Evolutionary conservation across 2,329 filamentous ascomycete species (phyloP), one percentile per base, ranked within the genome.

Genomic region (Volutella citrinella): DNA sequence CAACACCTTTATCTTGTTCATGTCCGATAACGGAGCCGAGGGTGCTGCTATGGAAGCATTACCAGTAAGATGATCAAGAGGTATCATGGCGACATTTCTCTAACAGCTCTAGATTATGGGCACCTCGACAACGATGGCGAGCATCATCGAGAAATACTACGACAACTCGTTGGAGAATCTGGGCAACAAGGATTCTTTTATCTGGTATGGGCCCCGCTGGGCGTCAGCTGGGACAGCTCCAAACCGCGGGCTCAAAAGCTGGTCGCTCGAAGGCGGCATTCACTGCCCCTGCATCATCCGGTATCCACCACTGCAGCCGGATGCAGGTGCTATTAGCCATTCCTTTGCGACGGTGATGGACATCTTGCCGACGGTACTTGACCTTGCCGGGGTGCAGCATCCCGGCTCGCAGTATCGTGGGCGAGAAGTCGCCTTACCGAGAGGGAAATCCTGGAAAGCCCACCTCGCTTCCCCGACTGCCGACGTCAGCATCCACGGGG

Each of bases 171-270:
- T 76, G 4, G 74, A 77, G 7, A 79, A 79, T 38, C 60, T 78
- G 12, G 75, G 74, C 3, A 76, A 49, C 66, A 71, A 12, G 59
- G 63, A 78, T 49, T 73, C 68, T 1, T 80, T 77, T 48, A 70
- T 78, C 40, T 80, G 76, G 76, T 80, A 80, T 42, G 76, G 77
- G 1, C 72, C 70, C 5, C 66, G 69, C 14, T 78, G 74, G 73
- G 74, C 73, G 3, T 55, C 57, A 16, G 60, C 61, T 0, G 55
- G 59, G 5, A 65, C 59, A 9, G 60, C 61, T 1, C 62, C 62
- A 2, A 56, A 51, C 8, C 40, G 59, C 15, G 63, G 71, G 30
- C 69, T 70, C 29, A 47, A 55, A 7, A 38, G 36, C 2, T 44
- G 35, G 36, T 40, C 43, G 52, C 19, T 63, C 48, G 52, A 63